phyloP scores from a whole-genome alignment of 331 rosid genomes.

The Stylosanthes scabra region DNA sequence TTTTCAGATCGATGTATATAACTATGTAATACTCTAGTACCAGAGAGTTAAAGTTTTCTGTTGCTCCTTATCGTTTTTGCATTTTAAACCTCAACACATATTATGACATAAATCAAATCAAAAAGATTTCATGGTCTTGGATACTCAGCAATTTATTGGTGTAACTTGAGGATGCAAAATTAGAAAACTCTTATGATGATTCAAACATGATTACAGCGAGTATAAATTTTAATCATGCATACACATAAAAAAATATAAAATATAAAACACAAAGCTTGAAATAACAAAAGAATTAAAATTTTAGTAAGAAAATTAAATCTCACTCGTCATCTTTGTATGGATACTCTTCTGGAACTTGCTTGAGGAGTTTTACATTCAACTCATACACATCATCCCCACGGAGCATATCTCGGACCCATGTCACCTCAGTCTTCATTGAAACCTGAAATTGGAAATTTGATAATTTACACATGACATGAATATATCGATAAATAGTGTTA shows the following conservation, averaged over 20 bases:
- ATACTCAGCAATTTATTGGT: too few relatives aligned
- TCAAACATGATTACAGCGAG: not conserved
- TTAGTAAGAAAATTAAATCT: slow-evolving; percentile 12
- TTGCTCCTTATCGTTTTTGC: too few relatives aligned
- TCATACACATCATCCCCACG: slow-evolving; percentile 95
- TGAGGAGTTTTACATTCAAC: slow-evolving; percentile 90
- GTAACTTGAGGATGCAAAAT: not conserved
- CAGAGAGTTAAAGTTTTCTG: too few relatives aligned
- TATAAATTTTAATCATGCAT: not conserved
- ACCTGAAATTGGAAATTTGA: slow-evolving; percentile 50
- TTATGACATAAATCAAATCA: too few relatives aligned
- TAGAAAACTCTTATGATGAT: not conserved
- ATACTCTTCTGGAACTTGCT: slow-evolving; percentile 98
- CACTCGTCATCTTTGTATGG: slow-evolving; percentile 98
- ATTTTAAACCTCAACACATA: too few relatives aligned
- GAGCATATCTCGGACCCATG: slow-evolving; percentile 91
- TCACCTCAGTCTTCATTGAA: slow-evolving; percentile 95
- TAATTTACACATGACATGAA: too few relatives aligned
- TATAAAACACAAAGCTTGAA: slow-evolving; percentile 12
- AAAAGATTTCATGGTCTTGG: too few relatives aligned
- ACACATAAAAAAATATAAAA: not conserved
- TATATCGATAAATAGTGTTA: too few relatives aligned
- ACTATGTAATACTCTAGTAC: too few relatives aligned
- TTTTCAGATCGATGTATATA: too few relatives aligned
- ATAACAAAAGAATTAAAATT: not conserved